Evolutionary conservation across 495 filamentous ascomycete species (phyloP), one percentile per base, ranked within the genome.

Genomic region (Astrothelium subdiscretum): DNA sequence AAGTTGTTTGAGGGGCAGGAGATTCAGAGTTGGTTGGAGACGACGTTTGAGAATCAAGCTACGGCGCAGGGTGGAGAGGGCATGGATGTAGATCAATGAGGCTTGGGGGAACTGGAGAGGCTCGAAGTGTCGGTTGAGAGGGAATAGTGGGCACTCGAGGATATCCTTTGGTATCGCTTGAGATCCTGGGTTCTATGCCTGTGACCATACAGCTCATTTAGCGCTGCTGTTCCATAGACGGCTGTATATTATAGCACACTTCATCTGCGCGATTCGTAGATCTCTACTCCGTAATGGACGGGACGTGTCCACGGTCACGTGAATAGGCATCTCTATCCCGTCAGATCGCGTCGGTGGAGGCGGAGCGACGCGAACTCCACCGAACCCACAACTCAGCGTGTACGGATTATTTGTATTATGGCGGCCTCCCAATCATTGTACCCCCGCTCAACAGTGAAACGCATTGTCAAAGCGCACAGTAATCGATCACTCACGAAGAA

Each of bases 1-100:
- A 90, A 87, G 81, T 79, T 96, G 63, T 95, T 88, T 73, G 94
- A 98, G 75, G 91, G 91, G 4, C 84, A 88, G 72, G 88, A 92
- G 61, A 87, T 95, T 61, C 81, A 83, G 68, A 75, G 77, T 62
- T 77, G 84, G 72, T 69, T 88, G 70, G 85, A 87, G 71, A 76
- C 80, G 31, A 75, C 74, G 31, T 74, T 86, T 71, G 87, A 89
- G 69, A 90, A 83, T 77, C 78, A 88, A 73, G 87, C 89, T 70
- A 81, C 81, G 68, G 81, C 83, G 61, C 77, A 75, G 54, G 85
- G 86, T 63, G 80, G 79, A 63, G 70, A 84, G 73, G 61, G 71
- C 63, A 73, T 96, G 90, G 91, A 96, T 72, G 90, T 94, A 69
- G 91, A 95, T 74, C 78, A 80, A 71, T 87, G 81, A 78, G 76